Evolutionary conservation across 306 rosid species (phyloP), one percentile per base, ranked within the genome.

Genomic region (Citrullus amarus): DNA sequence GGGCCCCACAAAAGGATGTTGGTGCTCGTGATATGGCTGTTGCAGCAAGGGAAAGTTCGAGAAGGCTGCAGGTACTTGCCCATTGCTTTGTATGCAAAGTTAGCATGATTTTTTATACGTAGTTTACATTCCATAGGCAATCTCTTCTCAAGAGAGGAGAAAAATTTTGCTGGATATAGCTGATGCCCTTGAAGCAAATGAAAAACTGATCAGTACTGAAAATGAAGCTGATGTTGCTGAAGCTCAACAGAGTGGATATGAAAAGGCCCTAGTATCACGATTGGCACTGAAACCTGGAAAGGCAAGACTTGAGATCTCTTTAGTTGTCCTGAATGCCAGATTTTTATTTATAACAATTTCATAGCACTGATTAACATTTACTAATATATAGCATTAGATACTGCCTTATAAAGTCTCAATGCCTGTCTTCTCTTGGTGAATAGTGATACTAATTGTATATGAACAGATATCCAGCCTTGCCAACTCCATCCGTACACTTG

Each of bases 1-100:
- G 96, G 98, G 81, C 66, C 32, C 79, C 89, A 25, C 25, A 79
- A 25, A 95, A 92, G 75, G 99, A 91, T 73, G 78, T 87, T 81
- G 92, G 88, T 82, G 87, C 92, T 16, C 91, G 93, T 20, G 93
- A 87, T 61, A 95, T 95, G 97, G 99, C 99, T 86, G 88, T 92
- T 86, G 90, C 99, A 76, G 97, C 99, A 55, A 88, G 97, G 89
- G 97, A 91, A 85, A 88, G 98, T 87, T 95, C 99, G 76, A 92
- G 97, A 85, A 86, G 86, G 79, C 96, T 95, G 82, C 99, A 92
- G 98, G 99, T 93, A 72, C 79, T 50, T 22, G 78, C 79, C 76
- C 20, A 69, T 61, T 78, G 79, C 56, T 68, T 79, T 22, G n/a
- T 63, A 76, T 22, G 25, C 66, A 72, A 80, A 46, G 78, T 79